Evolutionary conservation across 1,284 basidiomycete genomes (phyloP), one percentile per base, ranked within the genome.

Genomic region (Ceratobasidium sp.): DNA sequence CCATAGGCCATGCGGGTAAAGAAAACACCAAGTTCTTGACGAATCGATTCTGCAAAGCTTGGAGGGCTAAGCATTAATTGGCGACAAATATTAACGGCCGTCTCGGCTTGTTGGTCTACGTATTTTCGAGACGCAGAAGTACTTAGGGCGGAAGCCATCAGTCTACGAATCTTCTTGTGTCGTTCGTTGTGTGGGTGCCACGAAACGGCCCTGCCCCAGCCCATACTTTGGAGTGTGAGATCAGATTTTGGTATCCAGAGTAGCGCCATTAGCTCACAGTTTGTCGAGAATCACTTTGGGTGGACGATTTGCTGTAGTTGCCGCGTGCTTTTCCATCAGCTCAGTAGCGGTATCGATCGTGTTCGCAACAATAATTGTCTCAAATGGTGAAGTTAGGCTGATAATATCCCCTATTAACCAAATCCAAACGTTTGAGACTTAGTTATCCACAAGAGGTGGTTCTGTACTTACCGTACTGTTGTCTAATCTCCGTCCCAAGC

Each of bases 1-100:
- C 59, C 71, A 23, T 74, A 74, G 13, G 59, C 71, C 26, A 74
- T 48, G 23, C 61, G 57, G 59, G 64, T 64, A 38, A 64, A 62
- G 54, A 74, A 64, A 23, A 42, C 44, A 10, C 57, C 57, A 1
- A 54, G 38, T 48, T 59, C 23, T 54, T 61, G 54, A 52, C 59
- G 59, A 20, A 61, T 61, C 13, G 20, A 42, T 17, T 44, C n/a
- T 23, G 40, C 40, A 48, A 48, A 62, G 28, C 4, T 64, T 15
- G 42, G 61, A 20, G 42, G 71, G 59, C 10, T 42, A 15, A 59
- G 40, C 28, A 33, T 59, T 17, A 64, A 48, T 12, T 40, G n/a
- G 20, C 15, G 44, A 6, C 42, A 71, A 26, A 71, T 44, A 4
- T 61, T 56, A 9, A 59, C 10, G 23, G 69, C 56, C 6, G 54